Conservation (phyloP, 306 rosid genomes). For the Inga leiocalycina region DNA sequence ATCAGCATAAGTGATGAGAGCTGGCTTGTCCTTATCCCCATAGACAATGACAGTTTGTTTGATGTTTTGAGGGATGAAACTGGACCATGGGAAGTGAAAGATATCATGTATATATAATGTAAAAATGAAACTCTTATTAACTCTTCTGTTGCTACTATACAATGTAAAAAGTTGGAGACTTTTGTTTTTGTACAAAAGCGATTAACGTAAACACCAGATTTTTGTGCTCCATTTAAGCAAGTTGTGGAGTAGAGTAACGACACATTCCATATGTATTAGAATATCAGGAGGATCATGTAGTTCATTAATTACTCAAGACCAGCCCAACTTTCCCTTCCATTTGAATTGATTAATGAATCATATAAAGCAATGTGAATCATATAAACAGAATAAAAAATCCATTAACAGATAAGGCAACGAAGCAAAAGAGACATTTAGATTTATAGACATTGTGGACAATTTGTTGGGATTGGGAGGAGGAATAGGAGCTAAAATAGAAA, state of each 20-base stretch:
- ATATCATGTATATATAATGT: not conserved
- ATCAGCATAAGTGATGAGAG: slow-evolving; percentile 45
- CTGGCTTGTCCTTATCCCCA: slow-evolving; percentile 89
- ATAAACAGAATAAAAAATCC: not conserved
- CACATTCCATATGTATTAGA: not conserved
- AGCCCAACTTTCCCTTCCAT: slow-evolving; percentile 2
- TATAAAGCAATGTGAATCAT: not conserved
- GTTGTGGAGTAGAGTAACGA: not conserved
- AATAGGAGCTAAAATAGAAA: not conserved
- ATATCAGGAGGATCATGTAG: not conserved
- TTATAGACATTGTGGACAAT: not conserved
- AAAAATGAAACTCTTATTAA: not conserved
- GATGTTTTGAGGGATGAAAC: not conserved
- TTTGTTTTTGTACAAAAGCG: not conserved
- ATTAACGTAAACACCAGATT: not conserved
- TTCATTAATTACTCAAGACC: not conserved
- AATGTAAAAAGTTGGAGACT: not conserved
- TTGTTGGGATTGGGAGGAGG: not conserved
- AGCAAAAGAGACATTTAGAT: not conserved
- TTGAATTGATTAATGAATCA: not conserved
- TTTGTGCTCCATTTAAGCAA: not conserved
- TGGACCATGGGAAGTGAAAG: not conserved
- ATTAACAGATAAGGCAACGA: not conserved
- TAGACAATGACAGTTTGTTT: slow-evolving; percentile 56
- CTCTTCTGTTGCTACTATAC: not conserved